phyloP scores from a whole-genome alignment of 495 filamentous ascomycete genomes.

The Penicillium parvum region DNA sequence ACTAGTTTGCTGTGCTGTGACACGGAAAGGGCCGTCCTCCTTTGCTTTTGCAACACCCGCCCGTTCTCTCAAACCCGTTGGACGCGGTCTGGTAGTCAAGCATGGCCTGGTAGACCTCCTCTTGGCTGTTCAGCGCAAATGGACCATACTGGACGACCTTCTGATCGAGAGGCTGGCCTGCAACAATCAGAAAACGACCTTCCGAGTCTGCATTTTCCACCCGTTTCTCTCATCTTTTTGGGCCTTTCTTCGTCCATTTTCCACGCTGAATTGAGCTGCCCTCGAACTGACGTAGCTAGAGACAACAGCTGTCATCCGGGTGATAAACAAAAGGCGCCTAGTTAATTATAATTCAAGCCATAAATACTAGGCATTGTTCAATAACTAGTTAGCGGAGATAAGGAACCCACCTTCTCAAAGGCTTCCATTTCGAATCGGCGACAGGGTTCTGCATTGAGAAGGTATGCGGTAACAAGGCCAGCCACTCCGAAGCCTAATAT shows the following conservation, averaged over 20 bases:
- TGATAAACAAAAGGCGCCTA: too few relatives aligned
- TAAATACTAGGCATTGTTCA: neutral
- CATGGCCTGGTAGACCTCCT: slow-evolving; percentile 88
- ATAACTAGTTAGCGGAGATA: neutral
- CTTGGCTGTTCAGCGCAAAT: slow-evolving; percentile 79
- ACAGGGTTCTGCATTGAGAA: slow-evolving; percentile 37
- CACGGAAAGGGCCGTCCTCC: too few relatives aligned
- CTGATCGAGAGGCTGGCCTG: slow-evolving; percentile 84
- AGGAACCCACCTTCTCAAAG: slow-evolving; percentile 39
- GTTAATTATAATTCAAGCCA: neutral
- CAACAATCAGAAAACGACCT: slow-evolving; percentile 71
- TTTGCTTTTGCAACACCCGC: too few relatives aligned
- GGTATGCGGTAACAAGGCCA: slow-evolving; percentile 46
- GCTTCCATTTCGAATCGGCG: slow-evolving; percentile 41
- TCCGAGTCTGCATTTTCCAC: slow-evolving; percentile 62
- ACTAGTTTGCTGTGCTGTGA: too few relatives aligned
- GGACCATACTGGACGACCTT: slow-evolving; percentile 94
- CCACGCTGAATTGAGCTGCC: too few relatives aligned
- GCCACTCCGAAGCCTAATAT: slow-evolving; percentile 53
- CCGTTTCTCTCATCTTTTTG: too few relatives aligned
- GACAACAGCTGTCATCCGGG: too few relatives aligned
- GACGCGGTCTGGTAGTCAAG: slow-evolving; percentile 75
- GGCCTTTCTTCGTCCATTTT: too few relatives aligned
- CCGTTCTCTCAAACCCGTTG: slow-evolving; percentile 88
- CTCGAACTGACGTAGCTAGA: too few relatives aligned